Percentiles rank a stretch among this genome's conserved stretches.
phyloP scores from a whole-genome alignment of 2,329 filamentous ascomycete genomes.

The Xylaria sp. region DNA sequence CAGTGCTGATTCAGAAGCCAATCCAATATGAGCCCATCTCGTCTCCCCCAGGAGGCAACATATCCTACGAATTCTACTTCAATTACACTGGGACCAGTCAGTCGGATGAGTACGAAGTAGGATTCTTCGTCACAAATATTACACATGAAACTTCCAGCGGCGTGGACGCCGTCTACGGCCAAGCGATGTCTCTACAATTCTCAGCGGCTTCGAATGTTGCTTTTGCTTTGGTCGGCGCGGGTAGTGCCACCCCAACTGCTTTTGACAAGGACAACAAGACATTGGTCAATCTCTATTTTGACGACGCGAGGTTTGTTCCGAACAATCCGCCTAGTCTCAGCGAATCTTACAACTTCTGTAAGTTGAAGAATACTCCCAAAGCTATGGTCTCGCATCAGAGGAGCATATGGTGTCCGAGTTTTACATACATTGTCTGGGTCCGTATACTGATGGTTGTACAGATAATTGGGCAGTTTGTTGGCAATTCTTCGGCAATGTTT shows the following conservation, averaged over 20 bases:
- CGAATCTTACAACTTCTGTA: slow-evolving; percentile 6
- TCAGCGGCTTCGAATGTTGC: slow-evolving; percentile 16
- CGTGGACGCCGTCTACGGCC: background rate
- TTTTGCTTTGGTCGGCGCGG: slow-evolving; percentile 8
- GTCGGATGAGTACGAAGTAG: background rate
- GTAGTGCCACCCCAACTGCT: background rate
- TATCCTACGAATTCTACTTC: slow-evolving; percentile 25
- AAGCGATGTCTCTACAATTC: slow-evolving; percentile 18
- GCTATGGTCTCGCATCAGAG: background rate
- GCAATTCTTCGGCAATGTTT: slow-evolving; percentile 24
- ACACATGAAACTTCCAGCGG: background rate
- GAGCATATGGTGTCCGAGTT: background rate
- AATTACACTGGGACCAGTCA: slow-evolving; percentile 21
- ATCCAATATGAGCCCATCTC: slow-evolving; percentile 21
- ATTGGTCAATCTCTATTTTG: slow-evolving; percentile 5
- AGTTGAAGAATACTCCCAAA: slow-evolving; percentile 3
- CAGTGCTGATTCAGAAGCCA: background rate
- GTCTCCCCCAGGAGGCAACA: slow-evolving; percentile 19
- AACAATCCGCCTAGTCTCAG: background rate
- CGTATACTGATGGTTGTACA: slow-evolving; percentile 4
- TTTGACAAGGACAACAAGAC: slow-evolving; percentile 11
- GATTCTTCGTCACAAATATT: slow-evolving; percentile 17
- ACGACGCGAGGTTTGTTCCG: slow-evolving; percentile 21
- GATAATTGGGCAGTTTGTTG: slow-evolving; percentile 26
- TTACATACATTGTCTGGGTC: background rate